phyloP scores from a whole-genome alignment of 2,329 filamentous ascomycete species.

The Monosporascus sp. region DNA sequence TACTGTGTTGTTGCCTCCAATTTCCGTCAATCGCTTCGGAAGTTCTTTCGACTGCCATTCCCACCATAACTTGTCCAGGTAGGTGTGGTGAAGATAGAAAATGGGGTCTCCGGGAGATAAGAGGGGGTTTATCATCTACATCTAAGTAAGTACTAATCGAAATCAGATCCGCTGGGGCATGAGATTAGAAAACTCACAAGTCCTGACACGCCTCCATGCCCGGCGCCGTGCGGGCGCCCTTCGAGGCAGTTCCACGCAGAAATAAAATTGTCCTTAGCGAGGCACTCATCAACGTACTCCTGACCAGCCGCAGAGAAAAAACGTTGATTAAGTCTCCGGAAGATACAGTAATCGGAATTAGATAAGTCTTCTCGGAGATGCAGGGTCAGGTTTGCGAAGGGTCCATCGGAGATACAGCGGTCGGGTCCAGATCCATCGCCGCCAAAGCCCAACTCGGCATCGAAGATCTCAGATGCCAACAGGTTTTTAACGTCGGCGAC shows the following conservation, averaged over 20 bases:
- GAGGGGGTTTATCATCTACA: conserved; percentile 16
- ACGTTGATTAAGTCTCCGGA: conserved; percentile 16
- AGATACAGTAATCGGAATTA: conserved; percentile 17
- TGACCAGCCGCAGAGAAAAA: conserved; percentile 5
- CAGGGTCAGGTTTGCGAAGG: conserved; percentile 29
- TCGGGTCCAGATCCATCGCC: conserved; percentile 21
- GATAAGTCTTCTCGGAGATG: conserved; percentile 21
- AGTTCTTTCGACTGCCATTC: conserved; percentile 19
- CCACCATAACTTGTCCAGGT: conserved; percentile 20
- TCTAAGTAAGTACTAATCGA: conserved; percentile 1
- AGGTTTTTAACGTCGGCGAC: conserved; percentile 24
- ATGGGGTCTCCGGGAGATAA: conserved; percentile 20
- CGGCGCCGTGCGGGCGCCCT: conserved; percentile 13
- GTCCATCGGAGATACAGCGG: conserved; percentile 29
- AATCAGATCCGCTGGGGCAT: background rate
- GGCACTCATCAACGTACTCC: conserved; percentile 10
- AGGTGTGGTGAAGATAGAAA: conserved; percentile 22
- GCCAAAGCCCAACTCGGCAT: conserved; percentile 25
- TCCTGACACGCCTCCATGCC: conserved; percentile 16
- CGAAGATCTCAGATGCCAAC: conserved; percentile 23
- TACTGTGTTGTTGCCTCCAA: conserved; percentile 17
- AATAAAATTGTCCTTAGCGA: conserved; percentile 3
- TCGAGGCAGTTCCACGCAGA: conserved; percentile 15
- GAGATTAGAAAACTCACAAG: conserved; percentile 6
- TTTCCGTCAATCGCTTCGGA: conserved; percentile 12